Percentiles rank a stretch among this genome's conserved stretches.
Conservation (phyloP, 2,329 filamentous ascomycete genomes). For the Aphanocladium album region DNA sequence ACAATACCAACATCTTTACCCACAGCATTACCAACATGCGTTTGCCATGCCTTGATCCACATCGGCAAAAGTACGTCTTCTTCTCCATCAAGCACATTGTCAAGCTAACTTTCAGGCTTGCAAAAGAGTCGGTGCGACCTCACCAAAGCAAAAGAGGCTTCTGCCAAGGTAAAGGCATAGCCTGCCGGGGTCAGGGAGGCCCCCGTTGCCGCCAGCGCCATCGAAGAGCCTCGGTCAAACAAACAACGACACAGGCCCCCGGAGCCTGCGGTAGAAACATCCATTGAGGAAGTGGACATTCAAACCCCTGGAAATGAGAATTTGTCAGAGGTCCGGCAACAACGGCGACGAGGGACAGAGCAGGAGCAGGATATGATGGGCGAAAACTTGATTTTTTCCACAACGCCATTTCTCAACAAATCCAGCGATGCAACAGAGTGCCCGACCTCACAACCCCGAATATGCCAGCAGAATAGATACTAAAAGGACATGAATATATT, state of each 20-base stretch:
- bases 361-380: slow-evolving; percentile 52
- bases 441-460: too few relatives aligned
- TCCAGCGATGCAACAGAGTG: slow-evolving; percentile 49
- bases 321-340: slow-evolving; percentile 34
- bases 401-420: slow-evolving; percentile 87
- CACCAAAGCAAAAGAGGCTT: background rate
- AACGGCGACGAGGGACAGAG: slow-evolving; percentile 55
- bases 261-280: background rate
- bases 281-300: slow-evolving; percentile 39
- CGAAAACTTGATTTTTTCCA: slow-evolving; percentile 88
- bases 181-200: background rate
- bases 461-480: too few relatives aligned
- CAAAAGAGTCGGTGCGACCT: slow-evolving; percentile 52
- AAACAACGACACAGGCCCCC: background rate
- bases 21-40: too few relatives aligned
- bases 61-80: too few relatives aligned
- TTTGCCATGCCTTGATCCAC: too few relatives aligned
- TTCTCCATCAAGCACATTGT: too few relatives aligned
- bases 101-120: too few relatives aligned
- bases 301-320: slow-evolving; percentile 42
- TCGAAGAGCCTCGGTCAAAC: background rate
- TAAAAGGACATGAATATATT: too few relatives aligned
- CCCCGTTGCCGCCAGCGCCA: too few relatives aligned
- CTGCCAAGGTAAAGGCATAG: background rate
- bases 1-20: too few relatives aligned